Evolutionary conservation across 2,329 filamentous ascomycete species (phyloP).

Genomic region (Microdochium bolleyi): DNA sequence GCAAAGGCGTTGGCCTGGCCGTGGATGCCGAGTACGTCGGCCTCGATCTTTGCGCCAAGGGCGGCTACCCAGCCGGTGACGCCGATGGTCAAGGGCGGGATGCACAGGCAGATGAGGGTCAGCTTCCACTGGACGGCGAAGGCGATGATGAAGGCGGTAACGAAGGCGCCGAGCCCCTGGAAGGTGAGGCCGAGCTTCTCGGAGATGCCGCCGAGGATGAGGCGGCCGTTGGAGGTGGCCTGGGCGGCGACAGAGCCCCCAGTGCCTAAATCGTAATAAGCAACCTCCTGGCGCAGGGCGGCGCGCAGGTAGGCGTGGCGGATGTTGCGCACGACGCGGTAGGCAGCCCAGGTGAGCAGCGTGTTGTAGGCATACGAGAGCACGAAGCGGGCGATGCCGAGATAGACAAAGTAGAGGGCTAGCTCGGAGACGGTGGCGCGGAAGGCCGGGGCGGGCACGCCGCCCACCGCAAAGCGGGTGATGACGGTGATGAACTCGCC

Average conservation of each 20-base stretch:
- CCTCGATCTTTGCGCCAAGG: constrained; percentile 14
- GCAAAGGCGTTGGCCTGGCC: constrained; percentile 24
- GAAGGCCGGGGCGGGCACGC: constrained; percentile 15
- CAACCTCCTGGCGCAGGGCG: constrained; percentile 30
- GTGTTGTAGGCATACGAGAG: constrained; percentile 15
- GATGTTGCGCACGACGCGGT: constrained; percentile 28
- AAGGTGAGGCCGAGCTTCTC: constrained; percentile 31
- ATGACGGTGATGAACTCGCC: constrained; percentile 26
- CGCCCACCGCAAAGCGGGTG: constrained; percentile 20
- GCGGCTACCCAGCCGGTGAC: constrained; percentile 1
- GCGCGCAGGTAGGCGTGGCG: constrained; percentile 32
- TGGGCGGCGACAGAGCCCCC: constrained; percentile 23
- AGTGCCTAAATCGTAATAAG: constrained; percentile 25
- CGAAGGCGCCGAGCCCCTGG: constrained; percentile 27
- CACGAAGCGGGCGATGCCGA: constrained; percentile 12
- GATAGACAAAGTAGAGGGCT: constrained; percentile 19
- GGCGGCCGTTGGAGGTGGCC: constrained; percentile 34
- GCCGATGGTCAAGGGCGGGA: constrained; percentile 4
- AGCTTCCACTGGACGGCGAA: constrained; percentile 34
- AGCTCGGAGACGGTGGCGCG: constrained; percentile 14
- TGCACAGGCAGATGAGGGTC: constrained; percentile 24
- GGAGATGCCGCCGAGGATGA: constrained; percentile 30
- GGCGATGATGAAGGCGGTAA: constrained; percentile 28
- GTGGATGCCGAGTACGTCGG: constrained; percentile 21
- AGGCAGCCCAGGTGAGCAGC: constrained; percentile 32